phyloP scores from a whole-genome alignment of 106 monocot genomes.

The Cymbidium sinense region DNA sequence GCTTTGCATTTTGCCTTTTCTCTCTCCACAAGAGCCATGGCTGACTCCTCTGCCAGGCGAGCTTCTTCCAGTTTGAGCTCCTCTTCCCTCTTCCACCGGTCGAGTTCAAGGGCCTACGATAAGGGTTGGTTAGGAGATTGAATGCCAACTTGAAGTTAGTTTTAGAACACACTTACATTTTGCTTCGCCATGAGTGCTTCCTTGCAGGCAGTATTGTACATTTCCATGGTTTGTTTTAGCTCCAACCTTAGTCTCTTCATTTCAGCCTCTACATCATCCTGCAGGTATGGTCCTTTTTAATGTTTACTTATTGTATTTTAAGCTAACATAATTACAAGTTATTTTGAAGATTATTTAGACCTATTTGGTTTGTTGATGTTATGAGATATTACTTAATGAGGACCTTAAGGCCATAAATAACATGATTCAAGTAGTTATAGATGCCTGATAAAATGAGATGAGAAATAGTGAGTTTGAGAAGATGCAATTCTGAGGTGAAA shows the following conservation, averaged over 20 bases:
- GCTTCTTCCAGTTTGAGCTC: slow-evolving; percentile 47
- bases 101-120: slow-evolving; percentile 51
- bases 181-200: slow-evolving; percentile 74
- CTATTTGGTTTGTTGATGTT: not conserved
- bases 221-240: slow-evolving; percentile 81
- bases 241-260: slow-evolving; percentile 68
- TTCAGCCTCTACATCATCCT: slow-evolving; percentile 56
- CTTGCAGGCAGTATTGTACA: slow-evolving; percentile 77
- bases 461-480: too few species aligned
- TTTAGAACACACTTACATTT: slow-evolving; percentile 21
- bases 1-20: slow-evolving; percentile 61
- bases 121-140: not conserved
- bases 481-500: not conserved
- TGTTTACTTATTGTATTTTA: not conserved
- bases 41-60: slow-evolving; percentile 37
- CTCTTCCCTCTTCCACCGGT: slow-evolving; percentile 60
- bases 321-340: not conserved
- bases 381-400: not conserved
- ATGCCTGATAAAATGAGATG: too few species aligned
- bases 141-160: not conserved
- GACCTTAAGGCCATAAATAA: too few species aligned
- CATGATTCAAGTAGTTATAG: too few species aligned
- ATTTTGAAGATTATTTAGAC: not conserved
- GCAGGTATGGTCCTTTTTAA: not conserved
- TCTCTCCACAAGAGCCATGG: slow-evolving; percentile 42